These are phyloP conservation scores for Massarina eburnea DNA, from an alignment of 2,329 filamentous ascomycete genomes.

Conservation along the genomic window DNA sequence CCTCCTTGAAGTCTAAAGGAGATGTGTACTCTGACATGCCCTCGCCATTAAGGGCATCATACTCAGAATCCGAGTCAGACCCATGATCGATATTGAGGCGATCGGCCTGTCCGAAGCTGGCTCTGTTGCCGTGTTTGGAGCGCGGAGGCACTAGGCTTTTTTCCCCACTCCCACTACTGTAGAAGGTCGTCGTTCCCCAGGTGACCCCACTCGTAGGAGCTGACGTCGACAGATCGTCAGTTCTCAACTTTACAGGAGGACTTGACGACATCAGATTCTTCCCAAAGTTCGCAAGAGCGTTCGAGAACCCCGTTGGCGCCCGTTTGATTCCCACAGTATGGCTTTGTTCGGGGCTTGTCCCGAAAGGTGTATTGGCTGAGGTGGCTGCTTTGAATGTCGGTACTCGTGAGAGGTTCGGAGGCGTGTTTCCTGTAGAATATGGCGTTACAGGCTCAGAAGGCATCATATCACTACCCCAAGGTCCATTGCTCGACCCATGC, in stretches of 20 bases:
- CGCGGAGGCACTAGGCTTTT: slow-evolving; percentile 25
- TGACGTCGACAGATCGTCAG: slow-evolving; percentile 46
- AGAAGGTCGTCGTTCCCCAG: slow-evolving; percentile 50
- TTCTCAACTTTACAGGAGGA: slow-evolving; percentile 36
- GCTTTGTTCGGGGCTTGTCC: slow-evolving; percentile 46
- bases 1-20: slow-evolving; percentile 16
- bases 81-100: slow-evolving; percentile 29
- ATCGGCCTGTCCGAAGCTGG: slow-evolving; percentile 39
- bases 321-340: slow-evolving; percentile 33
- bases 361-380: slow-evolving; percentile 43
- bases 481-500: slow-evolving; percentile 53
- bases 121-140: slow-evolving; percentile 42
- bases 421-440: slow-evolving; percentile 56
- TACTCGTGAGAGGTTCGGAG: slow-evolving; percentile 49
- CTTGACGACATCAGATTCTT: slow-evolving; percentile 46
- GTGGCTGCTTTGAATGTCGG: slow-evolving; percentile 40
- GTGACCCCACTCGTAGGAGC: slow-evolving; percentile 48
- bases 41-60: slow-evolving; percentile 21
- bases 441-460: slow-evolving; percentile 52
- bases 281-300: slow-evolving; percentile 43
- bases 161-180: slow-evolving; percentile 37
- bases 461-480: slow-evolving; percentile 47
- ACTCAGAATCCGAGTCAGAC: slow-evolving; percentile 39
- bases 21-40: slow-evolving; percentile 26
- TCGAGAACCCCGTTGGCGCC: slow-evolving; percentile 42